Percentiles rank a stretch among this genome's conserved stretches.
Evolutionary conservation across 2,329 filamentous ascomycete species (phyloP).

Genomic region (Bipolaris sorokiniana): DNA sequence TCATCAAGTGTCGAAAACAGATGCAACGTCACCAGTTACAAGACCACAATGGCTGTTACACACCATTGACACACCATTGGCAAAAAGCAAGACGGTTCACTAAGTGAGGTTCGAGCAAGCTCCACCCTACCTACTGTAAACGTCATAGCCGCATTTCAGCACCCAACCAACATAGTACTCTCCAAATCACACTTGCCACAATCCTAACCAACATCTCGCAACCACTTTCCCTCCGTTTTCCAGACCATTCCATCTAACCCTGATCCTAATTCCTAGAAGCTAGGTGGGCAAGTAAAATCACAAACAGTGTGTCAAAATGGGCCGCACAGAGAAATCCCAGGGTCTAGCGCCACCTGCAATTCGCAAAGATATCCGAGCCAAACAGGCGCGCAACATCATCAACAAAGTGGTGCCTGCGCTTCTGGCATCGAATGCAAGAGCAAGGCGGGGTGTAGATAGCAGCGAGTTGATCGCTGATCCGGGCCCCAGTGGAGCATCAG

Average conservation of each 20-base stretch:
- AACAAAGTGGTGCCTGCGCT: conserved; percentile 66
- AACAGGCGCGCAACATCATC: conserved; percentile 63
- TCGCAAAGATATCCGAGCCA: conserved; percentile 54
- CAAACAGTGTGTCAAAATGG: conserved; percentile 34
- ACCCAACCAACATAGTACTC: conserved; percentile 18
- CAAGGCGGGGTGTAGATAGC: conserved; percentile 60
- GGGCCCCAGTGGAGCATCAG: conserved; percentile 7
- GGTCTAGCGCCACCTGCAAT: conserved; percentile 47
- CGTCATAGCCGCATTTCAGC: conserved; percentile 8
- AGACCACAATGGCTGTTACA: not conserved
- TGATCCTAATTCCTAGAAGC: not conserved
- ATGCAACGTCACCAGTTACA: not conserved
- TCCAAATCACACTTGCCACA: conserved; percentile 1
- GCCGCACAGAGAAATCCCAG: conserved; percentile 46
- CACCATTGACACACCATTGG: too few relatives aligned
- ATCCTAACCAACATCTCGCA: not conserved
- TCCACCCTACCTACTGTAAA: conserved; percentile 7
- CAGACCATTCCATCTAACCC: not conserved
- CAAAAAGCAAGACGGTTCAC: not conserved
- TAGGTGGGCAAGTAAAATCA: not conserved
- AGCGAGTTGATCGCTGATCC: conserved; percentile 59
- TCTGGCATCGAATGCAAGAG: conserved; percentile 60
- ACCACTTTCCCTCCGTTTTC: not conserved
- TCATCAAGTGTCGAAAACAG: not conserved
- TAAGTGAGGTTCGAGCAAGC: not conserved